Base-by-base conservation (phyloP, 805 yeast genomes). In the Kazachstania viticola region DNA sequence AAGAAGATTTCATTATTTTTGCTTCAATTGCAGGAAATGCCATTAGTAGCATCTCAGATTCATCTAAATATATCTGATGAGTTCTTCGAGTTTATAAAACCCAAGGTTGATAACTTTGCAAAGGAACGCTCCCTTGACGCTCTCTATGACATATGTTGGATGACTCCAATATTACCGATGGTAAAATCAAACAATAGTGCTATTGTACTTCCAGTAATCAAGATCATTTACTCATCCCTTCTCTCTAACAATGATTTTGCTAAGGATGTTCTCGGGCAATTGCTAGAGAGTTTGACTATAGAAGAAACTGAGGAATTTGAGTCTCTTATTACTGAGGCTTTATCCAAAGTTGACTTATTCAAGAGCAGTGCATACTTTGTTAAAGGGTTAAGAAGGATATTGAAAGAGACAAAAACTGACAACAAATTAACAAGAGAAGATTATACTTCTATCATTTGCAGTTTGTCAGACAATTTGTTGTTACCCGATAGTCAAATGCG, bases 401-500 rank as follows among this genome's bases (percentile, higher is more conserved):
- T 58, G 14, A 11, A 16, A 27, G 3, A 16, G 28, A 9, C 9
- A 21, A 4, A 33, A 26, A 18, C 14, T 28, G 25, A n/a, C n/a
- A 5, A 13, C 31, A 19, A 28, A 23, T 16, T 19, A 32, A 25
- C 11, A 6, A 6, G 12, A 14, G 24, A 18, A 8, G 17, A 30
- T 3, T 26, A 30, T 12, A 9, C 27, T 3, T 28, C 28, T 9
- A 19, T 35, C 0, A 14, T 35, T 7, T 14, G 31, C n/a, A 17
- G 18, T 6, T 15, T 51, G 4, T 36, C 64, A 1, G 45, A 48
- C 4, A 69, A 71, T 41, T 48, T 77, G 21, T 40, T 58, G 12
- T 54, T 65, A 5, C 69, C 85, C 7, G 66, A 70, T 32, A 73
- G 67, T 33, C 56, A 55, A 3, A 46, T 68, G 8, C 69, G 88